A percentile compares a stretch with the other conserved stretches of the same genome.
phyloP scores from a whole-genome alignment of 768 basidiomycete species.

The Cantharellus anzutake region DNA sequence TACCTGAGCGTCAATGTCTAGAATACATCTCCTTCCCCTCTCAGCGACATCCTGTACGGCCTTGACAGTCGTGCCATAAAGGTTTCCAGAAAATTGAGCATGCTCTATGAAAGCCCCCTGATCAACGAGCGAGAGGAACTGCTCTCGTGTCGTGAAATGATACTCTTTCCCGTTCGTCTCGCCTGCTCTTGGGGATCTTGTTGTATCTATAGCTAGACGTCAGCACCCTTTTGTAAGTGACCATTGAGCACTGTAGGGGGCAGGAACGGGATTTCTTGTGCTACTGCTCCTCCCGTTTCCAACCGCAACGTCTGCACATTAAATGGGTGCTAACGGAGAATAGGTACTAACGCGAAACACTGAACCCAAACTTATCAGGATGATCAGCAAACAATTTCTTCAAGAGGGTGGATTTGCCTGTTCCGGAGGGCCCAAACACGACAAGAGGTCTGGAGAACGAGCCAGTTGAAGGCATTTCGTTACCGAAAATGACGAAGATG shows the following conservation, averaged over 20 bases:
- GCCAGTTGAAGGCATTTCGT: too few species aligned
- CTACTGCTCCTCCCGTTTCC: not conserved
- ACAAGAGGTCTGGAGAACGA: slow-evolving; percentile 19
- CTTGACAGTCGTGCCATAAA: slow-evolving; percentile 1
- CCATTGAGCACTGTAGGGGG: not conserved
- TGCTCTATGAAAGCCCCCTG: slow-evolving; percentile 28
- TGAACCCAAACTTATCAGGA: slow-evolving; percentile 26
- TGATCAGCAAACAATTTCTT: slow-evolving; percentile 22
- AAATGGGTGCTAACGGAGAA: not conserved
- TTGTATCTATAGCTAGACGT: slow-evolving; percentile 20
- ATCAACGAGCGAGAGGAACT: slow-evolving; percentile 21
- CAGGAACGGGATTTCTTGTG: not conserved
- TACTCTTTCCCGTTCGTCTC: slow-evolving; percentile 25
- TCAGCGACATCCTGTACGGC: not conserved
- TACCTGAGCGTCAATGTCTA: slow-evolving; percentile 30
- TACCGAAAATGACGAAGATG: too few species aligned
- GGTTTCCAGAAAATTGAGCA: slow-evolving; percentile 27
- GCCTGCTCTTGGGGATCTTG: slow-evolving; percentile 23
- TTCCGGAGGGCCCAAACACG: slow-evolving; percentile 26
- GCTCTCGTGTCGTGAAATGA: slow-evolving; percentile 24
- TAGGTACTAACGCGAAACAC: slow-evolving; percentile 21
- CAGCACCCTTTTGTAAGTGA: not conserved
- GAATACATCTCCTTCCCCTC: slow-evolving; percentile 18
- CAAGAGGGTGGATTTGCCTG: slow-evolving; percentile 29
- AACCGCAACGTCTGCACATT: not conserved